Evolutionary conservation across 164 flowering plant species (phyloP).

Genomic region (Macadamia integrifolia): DNA sequence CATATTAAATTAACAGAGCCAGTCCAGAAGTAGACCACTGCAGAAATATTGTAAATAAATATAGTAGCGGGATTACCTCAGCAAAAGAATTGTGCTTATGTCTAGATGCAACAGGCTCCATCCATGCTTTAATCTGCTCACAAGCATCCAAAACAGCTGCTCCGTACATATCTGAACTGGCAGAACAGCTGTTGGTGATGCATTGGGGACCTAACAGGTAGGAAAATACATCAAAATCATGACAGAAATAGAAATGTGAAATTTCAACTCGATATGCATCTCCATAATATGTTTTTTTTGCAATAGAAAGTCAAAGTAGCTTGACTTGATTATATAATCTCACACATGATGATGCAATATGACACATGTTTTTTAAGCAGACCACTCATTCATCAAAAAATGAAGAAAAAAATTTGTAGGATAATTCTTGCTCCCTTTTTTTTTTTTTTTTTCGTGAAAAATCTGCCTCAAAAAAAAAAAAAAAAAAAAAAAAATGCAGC

Average conservation of each 20-base stretch:
- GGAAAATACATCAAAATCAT: neutral
- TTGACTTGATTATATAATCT: too few species aligned
- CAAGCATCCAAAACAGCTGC: constrained; percentile 99
- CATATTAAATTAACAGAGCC: too few species aligned
- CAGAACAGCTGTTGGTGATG: constrained; percentile 98
- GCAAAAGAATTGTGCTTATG: constrained; percentile 56
- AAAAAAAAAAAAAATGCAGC: too few species aligned
- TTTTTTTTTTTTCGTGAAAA: too few species aligned
- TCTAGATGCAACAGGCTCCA: constrained; percentile 71
- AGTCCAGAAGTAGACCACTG: neutral
- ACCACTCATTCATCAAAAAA: too few species aligned
- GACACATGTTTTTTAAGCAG: too few species aligned
- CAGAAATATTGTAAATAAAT: neutral
- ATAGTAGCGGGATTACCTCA: constrained; percentile 45
- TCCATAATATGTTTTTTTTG: too few species aligned
- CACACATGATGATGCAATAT: too few species aligned
- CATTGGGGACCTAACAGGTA: constrained; percentile 74
- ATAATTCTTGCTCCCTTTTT: too few species aligned
- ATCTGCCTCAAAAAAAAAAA: too few species aligned
- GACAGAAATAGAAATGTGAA: neutral
- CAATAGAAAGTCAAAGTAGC: too few species aligned
- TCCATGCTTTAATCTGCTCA: constrained; percentile 89
- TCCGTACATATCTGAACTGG: constrained; percentile 96
- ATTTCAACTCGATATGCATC: neutral
- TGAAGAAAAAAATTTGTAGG: too few species aligned